Percentiles rank a stretch among this genome's conserved stretches.
Conservation (phyloP, 345 rosid species). For the Leavenworthia alabamica region DNA sequence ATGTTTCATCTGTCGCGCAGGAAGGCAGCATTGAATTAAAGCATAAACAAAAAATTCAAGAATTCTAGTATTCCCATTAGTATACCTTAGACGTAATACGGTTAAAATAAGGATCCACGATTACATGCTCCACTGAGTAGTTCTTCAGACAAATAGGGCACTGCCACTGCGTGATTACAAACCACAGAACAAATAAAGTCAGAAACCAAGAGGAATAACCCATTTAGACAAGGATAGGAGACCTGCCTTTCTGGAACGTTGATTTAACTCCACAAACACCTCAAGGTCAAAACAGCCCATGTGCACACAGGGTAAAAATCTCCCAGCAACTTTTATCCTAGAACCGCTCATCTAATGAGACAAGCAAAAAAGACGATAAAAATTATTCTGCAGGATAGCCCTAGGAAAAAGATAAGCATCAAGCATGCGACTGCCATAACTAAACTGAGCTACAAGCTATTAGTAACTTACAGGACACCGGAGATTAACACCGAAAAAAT, state of each 20-base stretch:
- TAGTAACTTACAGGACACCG: conserved; percentile 88
- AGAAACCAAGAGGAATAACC: conserved; percentile 8
- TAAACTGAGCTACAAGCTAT: conserved; percentile 8
- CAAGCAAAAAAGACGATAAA: neutral
- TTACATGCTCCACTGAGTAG: conserved; percentile 74
- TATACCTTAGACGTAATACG: conserved; percentile 73
- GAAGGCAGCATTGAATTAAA: neutral
- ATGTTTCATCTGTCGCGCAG: conserved; percentile 55
- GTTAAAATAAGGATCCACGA: conserved; percentile 89
- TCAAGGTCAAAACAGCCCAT: conserved; percentile 98
- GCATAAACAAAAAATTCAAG: neutral
- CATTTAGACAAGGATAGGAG: neutral
- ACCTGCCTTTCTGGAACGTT: conserved; percentile 95
- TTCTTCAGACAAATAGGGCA: conserved; percentile 92
- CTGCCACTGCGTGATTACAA: conserved; percentile 73
- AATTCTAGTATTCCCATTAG: conserved; percentile 5
- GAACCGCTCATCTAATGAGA: conserved; percentile 80
- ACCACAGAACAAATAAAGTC: conserved; percentile 14
- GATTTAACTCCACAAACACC: conserved; percentile 89
- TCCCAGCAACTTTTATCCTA: conserved; percentile 95
- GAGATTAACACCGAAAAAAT: conserved; percentile 63
- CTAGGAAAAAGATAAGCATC: conserved; percentile 7
- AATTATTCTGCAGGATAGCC: conserved; percentile 1
- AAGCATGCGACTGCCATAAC: neutral
- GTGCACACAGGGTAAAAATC: conserved; percentile 90